phyloP scores from a whole-genome alignment of 768 basidiomycete genomes.

The Lentinus brumalis region DNA sequence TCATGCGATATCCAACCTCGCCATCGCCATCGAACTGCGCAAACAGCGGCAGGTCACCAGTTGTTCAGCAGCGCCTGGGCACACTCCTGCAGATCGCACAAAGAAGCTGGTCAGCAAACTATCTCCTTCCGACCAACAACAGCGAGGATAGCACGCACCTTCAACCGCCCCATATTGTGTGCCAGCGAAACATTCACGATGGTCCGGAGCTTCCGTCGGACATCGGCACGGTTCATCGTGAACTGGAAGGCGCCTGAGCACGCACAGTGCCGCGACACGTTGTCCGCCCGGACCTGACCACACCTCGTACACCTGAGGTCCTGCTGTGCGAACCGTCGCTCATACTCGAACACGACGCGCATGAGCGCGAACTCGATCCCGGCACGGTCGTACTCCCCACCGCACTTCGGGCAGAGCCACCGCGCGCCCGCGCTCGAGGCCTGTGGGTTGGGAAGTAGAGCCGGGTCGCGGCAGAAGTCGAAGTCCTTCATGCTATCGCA shows the following conservation, averaged over 20 bases:
- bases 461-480: constrained; percentile 92
- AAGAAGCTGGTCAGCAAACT: not conserved
- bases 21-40: not conserved
- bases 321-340: constrained; percentile 81
- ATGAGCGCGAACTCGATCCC: constrained; percentile 88
- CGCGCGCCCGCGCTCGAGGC: constrained; percentile 48
- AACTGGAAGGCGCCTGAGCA: constrained; percentile 87
- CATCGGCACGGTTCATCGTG: constrained; percentile 72
- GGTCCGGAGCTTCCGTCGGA: constrained; percentile 71
- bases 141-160: constrained; percentile 44
- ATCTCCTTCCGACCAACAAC: not conserved
- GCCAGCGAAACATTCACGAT: constrained; percentile 82
- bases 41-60: constrained; percentile 30
- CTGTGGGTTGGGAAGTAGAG: constrained; percentile 58
- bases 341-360: constrained; percentile 67
- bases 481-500: constrained; percentile 89
- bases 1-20: not conserved
- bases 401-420: constrained; percentile 75
- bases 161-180: constrained; percentile 67
- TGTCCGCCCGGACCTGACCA: constrained; percentile 88
- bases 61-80: constrained; percentile 40
- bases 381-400: constrained; percentile 84
- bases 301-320: constrained; percentile 90
- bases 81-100: constrained; percentile 35
- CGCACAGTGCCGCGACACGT: constrained; percentile 78